phyloP scores from a whole-genome alignment of 257 asterid genomes.

The Nicotiana knightiana region DNA sequence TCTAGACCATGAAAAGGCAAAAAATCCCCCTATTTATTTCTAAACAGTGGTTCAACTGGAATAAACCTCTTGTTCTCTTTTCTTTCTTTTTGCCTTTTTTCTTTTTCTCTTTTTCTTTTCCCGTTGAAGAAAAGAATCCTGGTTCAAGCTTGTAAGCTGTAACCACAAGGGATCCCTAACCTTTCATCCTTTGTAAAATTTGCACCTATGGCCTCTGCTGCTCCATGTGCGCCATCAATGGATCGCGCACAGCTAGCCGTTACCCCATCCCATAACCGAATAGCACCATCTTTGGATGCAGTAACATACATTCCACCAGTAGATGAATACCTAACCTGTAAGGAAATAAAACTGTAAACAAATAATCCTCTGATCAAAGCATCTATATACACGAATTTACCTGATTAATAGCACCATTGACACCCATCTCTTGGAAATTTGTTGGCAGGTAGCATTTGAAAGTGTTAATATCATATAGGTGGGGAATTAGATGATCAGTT shows the following conservation, averaged over 20 bases:
- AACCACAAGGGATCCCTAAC: constrained; percentile 20
- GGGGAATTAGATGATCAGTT: constrained; percentile 76
- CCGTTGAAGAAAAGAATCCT: background rate
- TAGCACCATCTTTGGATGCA: constrained; percentile 82
- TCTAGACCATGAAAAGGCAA: background rate
- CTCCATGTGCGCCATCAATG: constrained; percentile 69
- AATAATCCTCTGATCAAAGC: background rate
- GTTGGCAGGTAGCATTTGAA: constrained; percentile 74
- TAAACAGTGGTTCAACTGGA: constrained; percentile 2
- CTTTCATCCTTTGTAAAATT: constrained; percentile 71
- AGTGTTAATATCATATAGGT: constrained; percentile 75
- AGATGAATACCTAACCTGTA: constrained; percentile 68
- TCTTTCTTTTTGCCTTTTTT: background rate
- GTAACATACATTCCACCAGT: constrained; percentile 77
- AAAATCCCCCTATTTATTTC: background rate
- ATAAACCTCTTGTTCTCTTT: background rate
- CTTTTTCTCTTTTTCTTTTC: background rate
- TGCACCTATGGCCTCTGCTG: constrained; percentile 73
- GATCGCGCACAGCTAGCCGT: constrained; percentile 68
- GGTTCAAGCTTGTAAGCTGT: constrained; percentile 1
- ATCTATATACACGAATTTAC: constrained; percentile 16
- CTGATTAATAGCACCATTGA: constrained; percentile 76
- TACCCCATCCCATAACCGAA: constrained; percentile 81
- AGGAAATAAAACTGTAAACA: background rate
- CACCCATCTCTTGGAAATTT: constrained; percentile 53